These are phyloP conservation scores for Botryotinia calthae DNA, from an alignment of 2,329 filamentous ascomycete species.

Conservation along the genomic window DNA sequence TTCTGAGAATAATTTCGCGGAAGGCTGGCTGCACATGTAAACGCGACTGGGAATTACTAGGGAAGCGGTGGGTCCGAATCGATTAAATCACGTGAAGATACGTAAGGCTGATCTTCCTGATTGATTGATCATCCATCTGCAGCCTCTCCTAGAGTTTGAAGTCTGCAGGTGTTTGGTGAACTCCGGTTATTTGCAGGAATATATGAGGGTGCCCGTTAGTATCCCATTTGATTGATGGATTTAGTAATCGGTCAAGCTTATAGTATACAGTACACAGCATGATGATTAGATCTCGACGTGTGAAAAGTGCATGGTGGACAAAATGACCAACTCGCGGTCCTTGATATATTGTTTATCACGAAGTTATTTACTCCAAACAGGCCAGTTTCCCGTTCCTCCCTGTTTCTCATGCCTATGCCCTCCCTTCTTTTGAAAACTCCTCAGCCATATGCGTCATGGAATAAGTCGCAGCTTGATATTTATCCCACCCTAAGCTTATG, in stretches of 20 bases:
- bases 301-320: neutral
- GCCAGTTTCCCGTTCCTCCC: neutral
- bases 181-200: neutral
- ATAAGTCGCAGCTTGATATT: neutral
- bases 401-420: neutral
- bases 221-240: neutral
- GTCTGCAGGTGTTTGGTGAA: conserved; percentile 3
- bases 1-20: conserved; percentile 20
- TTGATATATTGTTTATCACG: neutral
- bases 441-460: neutral
- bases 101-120: conserved; percentile 13
- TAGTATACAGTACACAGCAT: neutral
- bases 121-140: neutral
- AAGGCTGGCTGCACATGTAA: conserved; percentile 21
- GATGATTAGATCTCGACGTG: neutral
- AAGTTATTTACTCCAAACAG: neutral
- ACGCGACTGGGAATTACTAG: conserved; percentile 13
- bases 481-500: neutral
- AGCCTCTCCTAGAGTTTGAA: conserved; percentile 2
- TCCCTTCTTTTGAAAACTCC: neutral
- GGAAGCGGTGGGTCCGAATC: neutral
- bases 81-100: conserved; percentile 2
- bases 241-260: conserved; percentile 10
- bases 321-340: neutral
- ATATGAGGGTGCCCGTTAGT: conserved; percentile 2